phyloP scores from a whole-genome alignment of 1,284 basidiomycete species.

The Ustilago vetiveriae region DNA sequence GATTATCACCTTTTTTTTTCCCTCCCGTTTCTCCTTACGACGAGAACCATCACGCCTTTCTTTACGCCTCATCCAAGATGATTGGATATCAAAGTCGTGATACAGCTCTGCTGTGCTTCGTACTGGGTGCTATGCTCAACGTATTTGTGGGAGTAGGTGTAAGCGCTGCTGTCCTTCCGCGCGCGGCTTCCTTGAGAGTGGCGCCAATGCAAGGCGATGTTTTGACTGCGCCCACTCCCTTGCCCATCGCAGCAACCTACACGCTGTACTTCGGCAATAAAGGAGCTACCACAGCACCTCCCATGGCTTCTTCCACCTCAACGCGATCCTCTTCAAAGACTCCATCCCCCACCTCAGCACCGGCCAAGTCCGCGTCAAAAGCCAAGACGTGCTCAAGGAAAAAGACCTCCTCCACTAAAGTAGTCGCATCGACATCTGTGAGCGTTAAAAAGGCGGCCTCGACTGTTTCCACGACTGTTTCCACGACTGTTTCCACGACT shows the following conservation, averaged over 20 bases:
- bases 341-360: neutral
- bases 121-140: constrained; percentile 2
- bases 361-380: constrained; percentile 7
- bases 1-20: too few species aligned
- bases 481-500: neutral
- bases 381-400: constrained; percentile 9
- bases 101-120: constrained; percentile 5
- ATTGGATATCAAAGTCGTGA: neutral
- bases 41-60: too few species aligned
- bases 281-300: constrained; percentile 9
- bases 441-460: neutral
- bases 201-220: neutral
- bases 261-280: constrained; percentile 23
- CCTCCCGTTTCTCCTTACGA: too few species aligned
- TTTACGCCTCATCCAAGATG: too few species aligned
- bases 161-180: constrained; percentile 18
- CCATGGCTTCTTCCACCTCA: constrained; percentile 2
- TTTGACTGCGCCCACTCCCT: neutral
- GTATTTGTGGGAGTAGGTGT: neutral
- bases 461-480: neutral
- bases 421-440: constrained; percentile 24
- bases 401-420: too few species aligned
- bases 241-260: constrained; percentile 26
- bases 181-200: constrained; percentile 4
- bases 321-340: neutral